These are phyloP conservation scores for Grosmannia huntii DNA, from an alignment of 2,329 filamentous ascomycete genomes.

Conservation along the genomic window DNA sequence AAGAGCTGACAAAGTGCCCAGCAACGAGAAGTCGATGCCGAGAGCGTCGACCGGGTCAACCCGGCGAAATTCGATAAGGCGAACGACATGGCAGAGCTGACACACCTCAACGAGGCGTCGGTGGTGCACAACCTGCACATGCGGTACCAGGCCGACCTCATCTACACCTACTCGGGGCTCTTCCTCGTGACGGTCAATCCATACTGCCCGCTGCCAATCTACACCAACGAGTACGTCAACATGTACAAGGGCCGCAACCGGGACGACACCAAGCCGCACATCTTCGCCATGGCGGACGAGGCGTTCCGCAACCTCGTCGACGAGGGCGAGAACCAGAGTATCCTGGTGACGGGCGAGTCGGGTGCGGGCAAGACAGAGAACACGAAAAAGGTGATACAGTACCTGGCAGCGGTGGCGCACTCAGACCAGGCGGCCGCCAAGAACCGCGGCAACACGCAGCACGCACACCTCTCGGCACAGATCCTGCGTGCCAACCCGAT, in stretches of 20 bases:
- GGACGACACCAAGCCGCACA: constrained; percentile 93
- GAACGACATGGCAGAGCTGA: constrained; percentile 97
- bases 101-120: constrained; percentile 92
- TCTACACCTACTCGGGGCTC: constrained; percentile 95
- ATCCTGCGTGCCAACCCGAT: constrained; percentile 95
- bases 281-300: constrained; percentile 94
- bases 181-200: constrained; percentile 97
- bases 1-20: constrained; percentile 22
- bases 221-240: constrained; percentile 91
- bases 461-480: constrained; percentile 87
- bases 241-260: constrained; percentile 89
- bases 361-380: constrained; percentile 98
- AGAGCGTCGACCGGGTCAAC: constrained; percentile 96
- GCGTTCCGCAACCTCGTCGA: constrained; percentile 93
- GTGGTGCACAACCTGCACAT: constrained; percentile 95
- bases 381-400: constrained; percentile 98
- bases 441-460: constrained; percentile 39
- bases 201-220: constrained; percentile 89
- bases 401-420: constrained; percentile 85
- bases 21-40: constrained; percentile 76
- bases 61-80: constrained; percentile 99
- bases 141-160: constrained; percentile 89
- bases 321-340: constrained; percentile 92
- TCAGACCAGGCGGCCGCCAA: constrained; percentile 55
- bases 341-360: constrained; percentile 94